A percentile compares a stretch with the other conserved stretches of the same genome.
phyloP scores from a whole-genome alignment of 2,329 filamentous ascomycete genomes.

The Exophiala sp. region DNA sequence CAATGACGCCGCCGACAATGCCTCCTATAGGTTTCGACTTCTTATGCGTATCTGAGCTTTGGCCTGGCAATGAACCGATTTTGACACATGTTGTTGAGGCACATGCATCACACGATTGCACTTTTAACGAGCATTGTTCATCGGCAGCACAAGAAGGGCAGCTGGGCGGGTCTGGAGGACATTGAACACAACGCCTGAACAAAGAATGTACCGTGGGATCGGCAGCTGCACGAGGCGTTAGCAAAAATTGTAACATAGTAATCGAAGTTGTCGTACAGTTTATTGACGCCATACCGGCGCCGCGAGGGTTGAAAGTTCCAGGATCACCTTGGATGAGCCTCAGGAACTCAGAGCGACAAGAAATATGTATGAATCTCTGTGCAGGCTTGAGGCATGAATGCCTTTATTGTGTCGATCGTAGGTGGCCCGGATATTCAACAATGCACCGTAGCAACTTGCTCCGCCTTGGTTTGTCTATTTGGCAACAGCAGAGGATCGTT shows the following conservation, averaged over 20 bases:
- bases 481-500: too few species aligned
- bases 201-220: slow-evolving; percentile 36
- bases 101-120: slow-evolving; percentile 56
- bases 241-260: background rate
- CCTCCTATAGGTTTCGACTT: slow-evolving; percentile 54
- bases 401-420: too few species aligned
- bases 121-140: slow-evolving; percentile 55
- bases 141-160: slow-evolving; percentile 55
- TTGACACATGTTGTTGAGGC: slow-evolving; percentile 52
- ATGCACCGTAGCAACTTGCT: too few species aligned
- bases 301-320: background rate
- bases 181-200: slow-evolving; percentile 57
- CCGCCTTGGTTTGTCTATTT: too few species aligned
- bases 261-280: slow-evolving; percentile 3
- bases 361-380: background rate
- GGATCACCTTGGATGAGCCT: background rate
- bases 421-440: too few species aligned
- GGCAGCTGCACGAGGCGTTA: slow-evolving; percentile 16
- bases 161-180: slow-evolving; percentile 47
- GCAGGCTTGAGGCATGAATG: background rate
- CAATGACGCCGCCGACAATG: slow-evolving; percentile 86
- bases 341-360: too few species aligned
- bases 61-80: slow-evolving; percentile 36
- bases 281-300: slow-evolving; percentile 7
- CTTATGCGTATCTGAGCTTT: slow-evolving; percentile 26